Conservation (phyloP, 768 basidiomycete species). For the Ramaria rubella region DNA sequence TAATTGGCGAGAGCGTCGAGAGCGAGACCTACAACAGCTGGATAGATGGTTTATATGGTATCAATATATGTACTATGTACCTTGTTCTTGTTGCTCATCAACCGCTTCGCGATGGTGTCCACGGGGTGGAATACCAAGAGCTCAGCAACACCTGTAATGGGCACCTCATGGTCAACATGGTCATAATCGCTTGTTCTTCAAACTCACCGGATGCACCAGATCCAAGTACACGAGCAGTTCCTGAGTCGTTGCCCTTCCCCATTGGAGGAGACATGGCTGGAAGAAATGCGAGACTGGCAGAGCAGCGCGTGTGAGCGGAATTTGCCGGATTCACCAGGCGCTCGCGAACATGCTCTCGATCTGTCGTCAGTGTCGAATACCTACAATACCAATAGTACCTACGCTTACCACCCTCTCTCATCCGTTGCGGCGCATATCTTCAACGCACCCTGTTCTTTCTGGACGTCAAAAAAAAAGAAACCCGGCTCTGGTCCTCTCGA, state of each 20-base stretch:
- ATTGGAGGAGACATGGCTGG: conserved; percentile 41
- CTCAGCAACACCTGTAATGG: conserved; percentile 76
- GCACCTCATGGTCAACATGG: background rate
- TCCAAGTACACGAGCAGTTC: conserved; percentile 81
- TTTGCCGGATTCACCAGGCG: background rate
- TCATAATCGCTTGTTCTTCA: background rate
- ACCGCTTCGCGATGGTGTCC: conserved; percentile 95
- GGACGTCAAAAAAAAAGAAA: conserved; percentile 47
- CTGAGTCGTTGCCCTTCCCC: conserved; percentile 69
- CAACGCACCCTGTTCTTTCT: conserved; percentile 27
- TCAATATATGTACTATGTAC: conserved; percentile 28
- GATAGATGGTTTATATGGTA: background rate
- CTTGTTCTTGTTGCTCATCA: conserved; percentile 96
- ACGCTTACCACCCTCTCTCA: background rate
- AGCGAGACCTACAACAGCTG: conserved; percentile 47
- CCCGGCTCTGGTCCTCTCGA: conserved; percentile 46
- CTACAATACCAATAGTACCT: background rate
- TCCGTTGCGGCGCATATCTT: background rate
- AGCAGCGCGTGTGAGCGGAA: background rate
- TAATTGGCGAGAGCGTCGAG: conserved; percentile 59
- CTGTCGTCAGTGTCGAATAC: background rate
- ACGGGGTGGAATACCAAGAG: conserved; percentile 92
- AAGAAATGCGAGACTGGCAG: background rate
- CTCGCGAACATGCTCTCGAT: background rate
- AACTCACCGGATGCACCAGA: conserved; percentile 83